Evolutionary conservation across 1,139 yeast species (phyloP).

Genomic region (Taphrina confusa): DNA sequence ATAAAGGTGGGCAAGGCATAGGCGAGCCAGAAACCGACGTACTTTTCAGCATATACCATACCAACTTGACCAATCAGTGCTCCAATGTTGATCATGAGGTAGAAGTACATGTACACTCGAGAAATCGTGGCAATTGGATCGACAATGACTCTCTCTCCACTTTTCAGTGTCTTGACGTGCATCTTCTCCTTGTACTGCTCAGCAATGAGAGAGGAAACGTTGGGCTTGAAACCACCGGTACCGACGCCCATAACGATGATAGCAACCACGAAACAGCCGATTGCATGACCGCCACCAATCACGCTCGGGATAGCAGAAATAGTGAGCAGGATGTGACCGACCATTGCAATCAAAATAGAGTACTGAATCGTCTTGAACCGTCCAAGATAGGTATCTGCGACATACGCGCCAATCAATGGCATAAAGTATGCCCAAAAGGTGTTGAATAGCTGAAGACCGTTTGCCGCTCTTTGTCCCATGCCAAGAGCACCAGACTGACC

Average conservation of each 20-base stretch:
- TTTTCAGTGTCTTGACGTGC: constrained; percentile 59
- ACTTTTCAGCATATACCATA: constrained; percentile 65
- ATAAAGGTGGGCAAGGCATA: constrained; percentile 66
- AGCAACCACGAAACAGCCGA: constrained; percentile 59
- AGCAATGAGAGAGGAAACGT: constrained; percentile 75
- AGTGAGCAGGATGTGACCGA: constrained; percentile 64
- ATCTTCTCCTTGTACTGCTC: constrained; percentile 68
- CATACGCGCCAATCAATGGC: constrained; percentile 74
- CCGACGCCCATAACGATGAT: constrained; percentile 73
- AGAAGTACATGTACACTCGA: constrained; percentile 70
- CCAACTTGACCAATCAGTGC: constrained; percentile 66
- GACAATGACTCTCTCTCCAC: constrained; percentile 68
- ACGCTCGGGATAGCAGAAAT: constrained; percentile 71
- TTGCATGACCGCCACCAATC: constrained; percentile 52
- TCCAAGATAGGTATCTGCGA: constrained; percentile 75
- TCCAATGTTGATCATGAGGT: constrained; percentile 79
- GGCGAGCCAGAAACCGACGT: constrained; percentile 78
- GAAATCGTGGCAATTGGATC: constrained; percentile 73
- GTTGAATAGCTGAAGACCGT: constrained; percentile 75
- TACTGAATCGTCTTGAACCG: constrained; percentile 68
- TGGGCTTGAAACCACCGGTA: constrained; percentile 80
- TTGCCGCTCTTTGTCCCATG: constrained; percentile 65
- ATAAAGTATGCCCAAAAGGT: constrained; percentile 83
- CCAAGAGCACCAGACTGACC: constrained; percentile 58
- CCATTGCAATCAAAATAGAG: constrained; percentile 61